Evolutionary conservation across 1,284 basidiomycete species (phyloP).

Genomic region (Schizophyllum commune): DNA sequence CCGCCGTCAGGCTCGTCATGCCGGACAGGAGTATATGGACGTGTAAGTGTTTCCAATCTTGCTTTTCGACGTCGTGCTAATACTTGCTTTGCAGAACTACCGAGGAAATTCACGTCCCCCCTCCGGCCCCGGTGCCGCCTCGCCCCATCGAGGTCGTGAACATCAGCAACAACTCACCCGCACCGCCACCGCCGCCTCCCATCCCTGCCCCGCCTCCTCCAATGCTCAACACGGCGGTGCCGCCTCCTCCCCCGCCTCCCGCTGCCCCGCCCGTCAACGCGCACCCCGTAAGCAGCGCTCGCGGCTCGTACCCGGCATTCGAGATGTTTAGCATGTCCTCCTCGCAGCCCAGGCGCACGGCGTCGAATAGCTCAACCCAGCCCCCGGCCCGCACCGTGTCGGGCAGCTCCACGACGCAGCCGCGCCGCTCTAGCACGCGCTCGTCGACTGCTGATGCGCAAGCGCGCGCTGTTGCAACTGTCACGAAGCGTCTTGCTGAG

Average conservation of each 20-base stretch:
- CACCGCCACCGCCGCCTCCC: not conserved
- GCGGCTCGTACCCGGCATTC: conserved; percentile 49
- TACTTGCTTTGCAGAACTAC: conserved; percentile 1
- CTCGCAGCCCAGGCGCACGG: too few species aligned
- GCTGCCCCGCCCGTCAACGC: conserved; percentile 11
- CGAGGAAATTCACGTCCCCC: conserved; percentile 3
- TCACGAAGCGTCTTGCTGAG: conserved; percentile 44
- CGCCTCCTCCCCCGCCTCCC: not conserved
- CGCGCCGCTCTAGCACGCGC: conserved; percentile 23
- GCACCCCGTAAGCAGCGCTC: conserved; percentile 43
- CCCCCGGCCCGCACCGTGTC: not conserved
- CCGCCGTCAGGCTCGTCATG: conserved; percentile 35
- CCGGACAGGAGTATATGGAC: conserved; percentile 8
- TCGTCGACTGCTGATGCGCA: conserved; percentile 14
- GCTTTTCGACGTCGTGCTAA: conserved; percentile 2
- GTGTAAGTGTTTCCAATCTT: conserved; percentile 10
- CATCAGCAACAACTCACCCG: not conserved
- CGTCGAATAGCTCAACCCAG: too few species aligned
- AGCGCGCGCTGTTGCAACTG: conserved; percentile 32
- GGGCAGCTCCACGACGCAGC: conserved; percentile 29
- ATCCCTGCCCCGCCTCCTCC: not conserved
- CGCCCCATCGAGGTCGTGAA: not conserved
- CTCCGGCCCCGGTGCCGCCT: conserved; percentile 4
- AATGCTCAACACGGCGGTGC: not conserved
- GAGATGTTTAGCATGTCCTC: conserved; percentile 44